These are phyloP conservation scores for Pseudogymnoascus sp. DNA, from an alignment of 2,329 filamentous ascomycete genomes.

Conservation along the genomic window DNA sequence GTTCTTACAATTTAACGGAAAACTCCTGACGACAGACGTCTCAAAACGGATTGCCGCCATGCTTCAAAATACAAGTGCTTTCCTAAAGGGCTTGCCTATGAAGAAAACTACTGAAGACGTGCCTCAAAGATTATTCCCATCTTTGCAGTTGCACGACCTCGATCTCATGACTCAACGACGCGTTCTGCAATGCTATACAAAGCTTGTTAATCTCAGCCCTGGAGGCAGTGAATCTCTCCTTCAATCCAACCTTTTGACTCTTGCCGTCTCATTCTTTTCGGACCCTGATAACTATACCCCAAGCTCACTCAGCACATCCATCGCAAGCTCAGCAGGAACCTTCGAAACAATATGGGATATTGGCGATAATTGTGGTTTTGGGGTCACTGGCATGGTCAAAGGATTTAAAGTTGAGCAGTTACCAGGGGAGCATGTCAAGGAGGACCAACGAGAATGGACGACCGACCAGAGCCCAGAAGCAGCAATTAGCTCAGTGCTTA, in stretches of 20 bases:
- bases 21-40: constrained; percentile 85
- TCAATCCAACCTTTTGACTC: constrained; percentile 83
- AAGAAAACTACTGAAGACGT: constrained; percentile 86
- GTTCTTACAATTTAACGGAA: constrained; percentile 89
- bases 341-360: constrained; percentile 96
- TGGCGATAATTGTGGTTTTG: constrained; percentile 89
- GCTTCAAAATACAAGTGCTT: constrained; percentile 89
- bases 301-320: constrained; percentile 80
- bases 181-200: constrained; percentile 90
- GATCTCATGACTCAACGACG: constrained; percentile 89
- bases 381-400: constrained; percentile 76
- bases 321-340: constrained; percentile 79
- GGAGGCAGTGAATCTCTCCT: constrained; percentile 79
- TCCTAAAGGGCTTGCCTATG: constrained; percentile 73
- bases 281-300: constrained; percentile 84
- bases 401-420: constrained; percentile 67
- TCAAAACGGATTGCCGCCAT: constrained; percentile 87
- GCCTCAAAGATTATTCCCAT: constrained; percentile 72
- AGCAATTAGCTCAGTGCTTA: constrained; percentile 52
- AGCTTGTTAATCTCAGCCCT: constrained; percentile 81
- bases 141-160: constrained; percentile 81
- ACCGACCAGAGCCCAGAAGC: constrained; percentile 54
- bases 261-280: constrained; percentile 86
- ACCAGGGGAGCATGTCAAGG: constrained; percentile 59
- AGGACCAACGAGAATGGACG: constrained; percentile 43